A percentile compares a stretch with the other conserved stretches of the same genome.
phyloP scores from a whole-genome alignment of 768 basidiomycete species.

The Tulasnella calospora region DNA sequence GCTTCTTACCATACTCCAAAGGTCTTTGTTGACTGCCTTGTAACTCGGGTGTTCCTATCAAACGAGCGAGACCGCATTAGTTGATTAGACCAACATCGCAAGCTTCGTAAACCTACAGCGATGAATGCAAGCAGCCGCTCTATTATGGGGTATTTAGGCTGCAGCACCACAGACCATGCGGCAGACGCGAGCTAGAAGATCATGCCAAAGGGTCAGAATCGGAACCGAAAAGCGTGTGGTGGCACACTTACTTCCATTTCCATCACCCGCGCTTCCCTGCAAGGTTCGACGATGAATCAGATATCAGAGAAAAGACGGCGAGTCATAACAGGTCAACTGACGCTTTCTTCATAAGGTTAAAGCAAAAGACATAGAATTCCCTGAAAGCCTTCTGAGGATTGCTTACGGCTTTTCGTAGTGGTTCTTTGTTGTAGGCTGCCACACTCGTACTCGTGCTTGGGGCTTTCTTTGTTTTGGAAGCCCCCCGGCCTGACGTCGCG shows the following conservation, averaged over 20 bases:
- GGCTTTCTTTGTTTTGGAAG: slow-evolving; percentile 37
- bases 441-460: neutral
- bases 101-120: slow-evolving; percentile 41
- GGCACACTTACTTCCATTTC: slow-evolving; percentile 68
- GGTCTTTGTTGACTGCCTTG: slow-evolving; percentile 76
- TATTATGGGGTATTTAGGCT: slow-evolving; percentile 62
- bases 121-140: slow-evolving; percentile 64
- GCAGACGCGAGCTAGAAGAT: slow-evolving; percentile 56
- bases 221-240: neutral
- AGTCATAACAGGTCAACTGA: slow-evolving; percentile 42
- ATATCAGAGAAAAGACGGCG: neutral
- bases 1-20: slow-evolving; percentile 71
- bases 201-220: neutral
- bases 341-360: slow-evolving; percentile 64
- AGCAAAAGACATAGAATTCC: slow-evolving; percentile 67
- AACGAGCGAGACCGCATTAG: neutral
- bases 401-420: slow-evolving; percentile 48
- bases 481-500: slow-evolving; percentile 15
- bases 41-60: slow-evolving; percentile 50
- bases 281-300: slow-evolving; percentile 5
- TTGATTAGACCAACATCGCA: neutral
- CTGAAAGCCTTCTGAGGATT: slow-evolving; percentile 52
- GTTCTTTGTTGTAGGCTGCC: slow-evolving; percentile 53
- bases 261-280: slow-evolving; percentile 65
- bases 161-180: slow-evolving; percentile 69